A percentile compares a stretch with the other conserved stretches of the same genome.
Evolutionary conservation across 2,329 filamentous ascomycete species (phyloP).

Genomic region (Beauveria caledonica): DNA sequence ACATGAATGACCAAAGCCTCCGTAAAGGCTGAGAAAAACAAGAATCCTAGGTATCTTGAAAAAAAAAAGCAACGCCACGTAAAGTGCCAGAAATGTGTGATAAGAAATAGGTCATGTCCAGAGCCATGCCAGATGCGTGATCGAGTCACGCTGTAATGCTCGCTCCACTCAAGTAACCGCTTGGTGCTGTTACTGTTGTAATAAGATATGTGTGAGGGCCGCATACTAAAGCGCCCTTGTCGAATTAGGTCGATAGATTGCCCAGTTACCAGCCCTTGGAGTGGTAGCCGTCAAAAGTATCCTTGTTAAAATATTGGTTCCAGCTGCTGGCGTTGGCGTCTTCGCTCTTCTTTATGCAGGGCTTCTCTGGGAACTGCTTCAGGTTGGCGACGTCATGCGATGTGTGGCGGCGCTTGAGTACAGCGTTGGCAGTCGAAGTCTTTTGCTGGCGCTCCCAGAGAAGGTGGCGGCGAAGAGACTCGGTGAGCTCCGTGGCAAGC

Average conservation of each 20-base stretch:
- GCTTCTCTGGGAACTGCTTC: slow-evolving; percentile 66
- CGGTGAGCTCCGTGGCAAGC: slow-evolving; percentile 88
- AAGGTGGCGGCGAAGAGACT: slow-evolving; percentile 83
- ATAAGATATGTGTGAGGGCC: background rate
- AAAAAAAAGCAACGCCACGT: slow-evolving; percentile 9
- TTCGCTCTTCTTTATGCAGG: slow-evolving; percentile 50
- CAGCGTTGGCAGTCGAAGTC: slow-evolving; percentile 78
- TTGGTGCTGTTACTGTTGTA: background rate
- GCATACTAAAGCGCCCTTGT: background rate
- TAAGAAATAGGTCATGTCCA: background rate
- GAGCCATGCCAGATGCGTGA: background rate
- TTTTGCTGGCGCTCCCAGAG: slow-evolving; percentile 95
- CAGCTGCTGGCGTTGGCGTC: slow-evolving; percentile 63
- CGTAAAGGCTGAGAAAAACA: slow-evolving; percentile 6
- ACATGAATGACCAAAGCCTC: slow-evolving; percentile 9
- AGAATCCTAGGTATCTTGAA: slow-evolving; percentile 11
- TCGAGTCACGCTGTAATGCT: background rate
- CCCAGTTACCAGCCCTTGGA: slow-evolving; percentile 33
- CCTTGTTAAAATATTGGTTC: slow-evolving; percentile 81
- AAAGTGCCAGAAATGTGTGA: slow-evolving; percentile 8
- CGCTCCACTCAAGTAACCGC: background rate
- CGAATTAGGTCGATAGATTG: background rate
- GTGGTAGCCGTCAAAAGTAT: slow-evolving; percentile 47
- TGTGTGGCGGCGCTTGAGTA: slow-evolving; percentile 82
- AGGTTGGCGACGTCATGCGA: slow-evolving; percentile 86